Conservation (phyloP, 2,329 filamentous ascomycete species). For the Trichothecium sympodiale region DNA sequence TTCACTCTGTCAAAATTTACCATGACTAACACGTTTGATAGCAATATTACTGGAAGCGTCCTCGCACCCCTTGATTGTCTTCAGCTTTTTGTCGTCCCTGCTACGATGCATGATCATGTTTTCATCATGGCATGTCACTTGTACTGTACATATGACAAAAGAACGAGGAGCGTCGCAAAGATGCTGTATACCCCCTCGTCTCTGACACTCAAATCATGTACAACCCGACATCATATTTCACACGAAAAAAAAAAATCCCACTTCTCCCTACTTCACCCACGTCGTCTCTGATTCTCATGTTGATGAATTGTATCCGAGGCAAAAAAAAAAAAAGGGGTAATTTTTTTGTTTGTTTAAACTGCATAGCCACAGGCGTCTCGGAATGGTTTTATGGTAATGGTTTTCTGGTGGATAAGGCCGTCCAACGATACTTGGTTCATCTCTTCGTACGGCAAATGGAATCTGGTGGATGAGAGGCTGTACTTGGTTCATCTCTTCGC, state of each 20-base stretch:
- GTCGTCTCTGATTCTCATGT: too few relatives aligned
- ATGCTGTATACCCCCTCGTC: neutral
- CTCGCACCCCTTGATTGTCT: slow-evolving; percentile 42
- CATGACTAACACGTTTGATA: slow-evolving; percentile 18
- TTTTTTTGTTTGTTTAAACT: slow-evolving; percentile 1
- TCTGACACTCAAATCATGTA: too few relatives aligned
- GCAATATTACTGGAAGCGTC: slow-evolving; percentile 62
- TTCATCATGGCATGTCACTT: slow-evolving; percentile 3
- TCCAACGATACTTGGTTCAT: too few relatives aligned
- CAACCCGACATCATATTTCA: too few relatives aligned
- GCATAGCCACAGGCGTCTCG: slow-evolving; percentile 16
- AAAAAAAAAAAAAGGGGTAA: too few relatives aligned
- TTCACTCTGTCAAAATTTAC: neutral
- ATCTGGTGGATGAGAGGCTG: too few relatives aligned
- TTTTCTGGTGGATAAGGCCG: slow-evolving; percentile 8
- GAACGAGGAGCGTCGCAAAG: slow-evolving; percentile 1
- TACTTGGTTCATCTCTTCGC: too few relatives aligned
- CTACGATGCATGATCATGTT: slow-evolving; percentile 5
- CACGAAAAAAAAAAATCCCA: too few relatives aligned
- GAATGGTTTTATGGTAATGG: slow-evolving; percentile 8
- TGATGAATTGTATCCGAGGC: neutral
- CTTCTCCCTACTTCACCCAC: too few relatives aligned
- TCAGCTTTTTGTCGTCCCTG: too few relatives aligned
- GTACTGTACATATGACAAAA: slow-evolving; percentile 1
- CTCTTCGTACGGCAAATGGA: too few relatives aligned